Evolutionary conservation across 176 grass and related monocot species (phyloP).

Genomic region (Oryza longistaminata): DNA sequence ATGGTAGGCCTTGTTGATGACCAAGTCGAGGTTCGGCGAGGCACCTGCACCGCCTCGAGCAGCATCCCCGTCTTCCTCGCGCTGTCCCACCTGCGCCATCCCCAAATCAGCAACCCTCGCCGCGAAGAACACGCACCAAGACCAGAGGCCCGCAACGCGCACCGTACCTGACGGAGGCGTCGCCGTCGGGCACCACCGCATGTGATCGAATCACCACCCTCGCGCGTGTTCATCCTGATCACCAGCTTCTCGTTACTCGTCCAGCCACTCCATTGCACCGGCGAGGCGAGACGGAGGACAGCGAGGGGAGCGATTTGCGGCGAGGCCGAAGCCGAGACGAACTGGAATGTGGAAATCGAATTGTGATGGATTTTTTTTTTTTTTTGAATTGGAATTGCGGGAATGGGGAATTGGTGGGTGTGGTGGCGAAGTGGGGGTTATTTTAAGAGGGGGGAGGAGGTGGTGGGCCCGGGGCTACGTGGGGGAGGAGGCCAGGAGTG

Average conservation of each 20-base stretch:
- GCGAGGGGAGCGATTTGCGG: neutral
- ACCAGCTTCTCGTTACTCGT: slow-evolving; percentile 99
- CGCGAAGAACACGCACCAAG: neutral
- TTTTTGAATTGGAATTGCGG: neutral
- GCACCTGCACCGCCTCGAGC: slow-evolving; percentile 88
- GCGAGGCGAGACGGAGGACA: neutral
- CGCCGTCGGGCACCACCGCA: slow-evolving; percentile 71
- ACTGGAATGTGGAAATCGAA: neutral
- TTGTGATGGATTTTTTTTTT: neutral
- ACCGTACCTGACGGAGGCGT: slow-evolving; percentile 79
- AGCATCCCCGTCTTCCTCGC: slow-evolving; percentile 70
- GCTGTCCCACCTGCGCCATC: slow-evolving; percentile 66
- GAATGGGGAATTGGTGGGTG: neutral
- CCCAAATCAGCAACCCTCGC: neutral
- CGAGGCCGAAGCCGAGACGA: neutral
- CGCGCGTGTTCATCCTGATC: slow-evolving; percentile 81
- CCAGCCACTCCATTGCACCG: slow-evolving; percentile 73
- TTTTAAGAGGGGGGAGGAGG: slow-evolving; percentile 2
- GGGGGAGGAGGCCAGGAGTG: slow-evolving; percentile 27
- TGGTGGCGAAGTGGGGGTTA: neutral
- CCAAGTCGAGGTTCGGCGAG: slow-evolving; percentile 82
- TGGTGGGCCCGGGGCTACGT: slow-evolving; percentile 30
- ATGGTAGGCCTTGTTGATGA: slow-evolving; percentile 91
- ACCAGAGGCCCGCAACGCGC: too few relatives aligned
- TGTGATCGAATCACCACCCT: slow-evolving; percentile 94